Conservation (phyloP, 2,329 filamentous ascomycete species). For the Xylaria sp. region DNA sequence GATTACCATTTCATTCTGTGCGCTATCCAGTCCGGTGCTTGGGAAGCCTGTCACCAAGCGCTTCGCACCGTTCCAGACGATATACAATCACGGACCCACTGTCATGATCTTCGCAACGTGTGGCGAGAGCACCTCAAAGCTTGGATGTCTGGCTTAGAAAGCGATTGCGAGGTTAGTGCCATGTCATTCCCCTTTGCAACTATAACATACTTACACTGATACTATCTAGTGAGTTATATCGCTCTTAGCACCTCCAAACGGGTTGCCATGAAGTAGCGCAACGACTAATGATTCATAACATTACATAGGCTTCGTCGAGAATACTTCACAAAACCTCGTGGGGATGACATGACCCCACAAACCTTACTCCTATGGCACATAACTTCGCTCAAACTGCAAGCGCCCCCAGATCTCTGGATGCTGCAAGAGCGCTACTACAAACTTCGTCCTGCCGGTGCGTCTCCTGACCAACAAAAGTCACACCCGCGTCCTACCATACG, state of each 20-base stretch:
- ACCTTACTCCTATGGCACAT: conserved; percentile 39
- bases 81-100: conserved; percentile 35
- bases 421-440: conserved; percentile 39
- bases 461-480: conserved; percentile 25
- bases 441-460: conserved; percentile 16
- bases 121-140: conserved; percentile 33
- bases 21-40: conserved; percentile 39
- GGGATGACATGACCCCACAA: conserved; percentile 28
- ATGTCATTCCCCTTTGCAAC: neutral
- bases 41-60: conserved; percentile 40
- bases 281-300: neutral
- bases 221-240: conserved; percentile 23
- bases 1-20: conserved; percentile 45
- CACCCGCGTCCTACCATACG: conserved; percentile 30
- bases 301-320: conserved; percentile 19
- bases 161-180: conserved; percentile 36
- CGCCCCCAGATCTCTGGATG: conserved; percentile 39
- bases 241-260: neutral
- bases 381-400: conserved; percentile 37
- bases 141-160: conserved; percentile 34
- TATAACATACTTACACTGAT: conserved; percentile 15
- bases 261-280: neutral
- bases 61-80: conserved; percentile 43
- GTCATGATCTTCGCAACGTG: conserved; percentile 15
- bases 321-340: conserved; percentile 14